phyloP scores from a whole-genome alignment of 768 basidiomycete genomes.

The Hericium alpestre region DNA sequence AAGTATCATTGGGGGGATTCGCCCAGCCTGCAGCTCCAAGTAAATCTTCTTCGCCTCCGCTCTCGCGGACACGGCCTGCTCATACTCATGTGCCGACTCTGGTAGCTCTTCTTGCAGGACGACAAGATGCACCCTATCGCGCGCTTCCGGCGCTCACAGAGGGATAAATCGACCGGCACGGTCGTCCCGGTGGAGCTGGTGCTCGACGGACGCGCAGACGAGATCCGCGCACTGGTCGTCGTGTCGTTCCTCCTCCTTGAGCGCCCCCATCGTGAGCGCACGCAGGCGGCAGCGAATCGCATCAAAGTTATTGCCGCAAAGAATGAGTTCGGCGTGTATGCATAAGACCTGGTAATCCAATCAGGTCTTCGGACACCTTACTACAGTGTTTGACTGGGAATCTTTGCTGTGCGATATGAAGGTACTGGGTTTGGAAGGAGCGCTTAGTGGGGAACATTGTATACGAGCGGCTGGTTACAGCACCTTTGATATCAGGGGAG shows the following conservation, averaged over 20 bases:
- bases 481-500: too few relatives aligned
- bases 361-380: too few relatives aligned
- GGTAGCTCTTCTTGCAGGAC: slow-evolving; percentile 6
- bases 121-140: slow-evolving; percentile 11
- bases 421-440: too few relatives aligned
- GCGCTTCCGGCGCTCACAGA: slow-evolving; percentile 8
- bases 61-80: too few relatives aligned
- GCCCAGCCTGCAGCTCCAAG: slow-evolving; percentile 7
- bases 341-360: too few relatives aligned
- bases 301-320: neutral
- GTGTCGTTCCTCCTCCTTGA: slow-evolving; percentile 11
- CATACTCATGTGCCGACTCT: too few relatives aligned
- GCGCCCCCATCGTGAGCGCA: slow-evolving; percentile 10
- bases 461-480: too few relatives aligned
- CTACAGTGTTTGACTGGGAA: too few relatives aligned
- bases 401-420: too few relatives aligned
- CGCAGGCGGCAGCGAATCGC: neutral
- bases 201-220: slow-evolving; percentile 6
- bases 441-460: too few relatives aligned
- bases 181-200: slow-evolving; percentile 8
- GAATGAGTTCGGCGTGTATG: too few relatives aligned
- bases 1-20: slow-evolving; percentile 9
- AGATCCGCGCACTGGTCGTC: slow-evolving; percentile 7
- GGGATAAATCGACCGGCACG: slow-evolving; percentile 1
- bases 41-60: neutral